phyloP scores from a whole-genome alignment of 306 rosid species.

The peach (Prunus persica) region Prunus_persica_NCBIv2 NC_034012.1:15606001-15606500 shows the following conservation, averaged over 20 bases:
- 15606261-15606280: constrained; percentile 40
- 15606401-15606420: constrained; percentile 27
- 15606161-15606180: neutral
- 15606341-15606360: constrained; percentile 27
- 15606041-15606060: constrained; percentile 16
- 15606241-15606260: constrained; percentile 19
- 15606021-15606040: neutral
- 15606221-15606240: constrained; percentile 26
- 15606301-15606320: neutral
- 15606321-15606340: constrained; percentile 3
- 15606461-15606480: neutral
- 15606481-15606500: neutral
- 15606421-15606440: constrained; percentile 13
- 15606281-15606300: constrained; percentile 24
- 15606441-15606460: constrained; percentile 13
- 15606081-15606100: neutral
- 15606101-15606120: constrained; percentile 18
- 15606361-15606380: constrained; percentile 36
- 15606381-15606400: constrained; percentile 1
- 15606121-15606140: neutral
- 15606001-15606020: too few relatives aligned
- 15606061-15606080: constrained; percentile 1
- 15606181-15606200: neutral
- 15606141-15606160: neutral
- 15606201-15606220: constrained; percentile 12